phyloP scores from a whole-genome alignment of 208 protist species.

The Phytomonas francai region DNA sequence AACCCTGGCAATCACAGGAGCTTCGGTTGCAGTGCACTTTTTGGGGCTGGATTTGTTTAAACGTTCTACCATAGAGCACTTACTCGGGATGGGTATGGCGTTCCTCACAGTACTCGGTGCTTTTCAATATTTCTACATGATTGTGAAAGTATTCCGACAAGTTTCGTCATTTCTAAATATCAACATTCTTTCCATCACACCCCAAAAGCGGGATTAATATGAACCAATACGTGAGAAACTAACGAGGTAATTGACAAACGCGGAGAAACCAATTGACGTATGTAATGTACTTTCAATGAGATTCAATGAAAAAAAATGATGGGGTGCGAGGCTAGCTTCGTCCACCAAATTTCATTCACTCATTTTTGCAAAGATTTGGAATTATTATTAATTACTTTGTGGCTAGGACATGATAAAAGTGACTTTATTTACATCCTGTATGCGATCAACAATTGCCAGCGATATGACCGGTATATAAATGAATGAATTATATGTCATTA shows the following conservation, averaged over 20 bases:
- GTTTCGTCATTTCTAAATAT: constrained; percentile 43
- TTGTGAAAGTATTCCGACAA: constrained; percentile 51
- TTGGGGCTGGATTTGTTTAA: constrained; percentile 4
- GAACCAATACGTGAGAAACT: not conserved
- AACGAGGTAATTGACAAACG: not conserved
- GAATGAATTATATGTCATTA: constrained; percentile 1
- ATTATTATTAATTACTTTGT: not conserved
- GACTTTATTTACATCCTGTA: not conserved
- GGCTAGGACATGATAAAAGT: not conserved
- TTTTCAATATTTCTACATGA: constrained; percentile 63
- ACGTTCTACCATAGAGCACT: constrained; percentile 14
- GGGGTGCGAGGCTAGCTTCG: not conserved
- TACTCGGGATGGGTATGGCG: constrained; percentile 32
- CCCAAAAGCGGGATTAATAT: constrained; percentile 26
- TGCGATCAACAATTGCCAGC: not conserved
- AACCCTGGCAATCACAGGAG: constrained; percentile 20
- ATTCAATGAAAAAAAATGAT: not conserved
- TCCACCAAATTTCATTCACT: not conserved
- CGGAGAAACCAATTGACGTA: not conserved
- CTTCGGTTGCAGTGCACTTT: constrained; percentile 25
- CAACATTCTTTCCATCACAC: constrained; percentile 49
- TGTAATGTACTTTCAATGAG: not conserved
- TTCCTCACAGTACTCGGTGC: constrained; percentile 33
- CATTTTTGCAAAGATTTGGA: not conserved
- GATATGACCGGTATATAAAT: not conserved